Evolutionary conservation across 192 early-diverging fungal species (phyloP), one percentile per base, ranked within the genome.

Genomic region (Kickxella alabastrina): DNA sequence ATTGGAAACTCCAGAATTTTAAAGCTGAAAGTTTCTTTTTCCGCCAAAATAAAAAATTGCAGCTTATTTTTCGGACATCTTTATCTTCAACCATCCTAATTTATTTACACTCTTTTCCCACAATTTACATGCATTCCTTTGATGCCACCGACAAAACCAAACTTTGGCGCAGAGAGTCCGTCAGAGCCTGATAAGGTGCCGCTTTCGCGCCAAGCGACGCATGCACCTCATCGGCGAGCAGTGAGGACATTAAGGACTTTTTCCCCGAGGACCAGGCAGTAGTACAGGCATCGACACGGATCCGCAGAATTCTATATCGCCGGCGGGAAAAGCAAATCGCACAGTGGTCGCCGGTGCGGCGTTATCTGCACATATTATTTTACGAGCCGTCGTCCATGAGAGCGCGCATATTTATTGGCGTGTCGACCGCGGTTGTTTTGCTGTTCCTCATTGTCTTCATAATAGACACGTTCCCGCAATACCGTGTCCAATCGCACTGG

Each of bases 401-500:
- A 24, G 65, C 71, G 3, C 71, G 58, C 22, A 9, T 65, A 9
- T 75, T 67, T 35, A 75, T 67, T 38, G 64, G 45, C 22, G 51
- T 67, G n/a, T 75, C 71, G 19, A 60, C 59, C 2, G 8, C 39
- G 27, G 59, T 75, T 3, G 55, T 75, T 54, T 49, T 75, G n/a
- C 36, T 75, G 39, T 75, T 75, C 23, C 49, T 75, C 1, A 75
- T 75, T n/a, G 71, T 75, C 27, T 75, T 75, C 48, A 75, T 75
- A 64, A 61, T 75, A 14, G 71, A 75, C 24, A 75, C 71, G 4
- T 36, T 75, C 19, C 71, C 71, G 2, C 71, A 75, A 49, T 75
- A 75, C 52, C 34, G 71, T 23, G 36, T 75, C 14, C 31, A 40
- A 23, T 26, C 35, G n/a, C 38, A 59, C 27, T 75, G 71, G 71